Percentiles rank a stretch among this genome's conserved stretches.
Evolutionary conservation across 2,329 filamentous ascomycete genomes (phyloP).

Genomic region (Periconia digitata): DNA sequence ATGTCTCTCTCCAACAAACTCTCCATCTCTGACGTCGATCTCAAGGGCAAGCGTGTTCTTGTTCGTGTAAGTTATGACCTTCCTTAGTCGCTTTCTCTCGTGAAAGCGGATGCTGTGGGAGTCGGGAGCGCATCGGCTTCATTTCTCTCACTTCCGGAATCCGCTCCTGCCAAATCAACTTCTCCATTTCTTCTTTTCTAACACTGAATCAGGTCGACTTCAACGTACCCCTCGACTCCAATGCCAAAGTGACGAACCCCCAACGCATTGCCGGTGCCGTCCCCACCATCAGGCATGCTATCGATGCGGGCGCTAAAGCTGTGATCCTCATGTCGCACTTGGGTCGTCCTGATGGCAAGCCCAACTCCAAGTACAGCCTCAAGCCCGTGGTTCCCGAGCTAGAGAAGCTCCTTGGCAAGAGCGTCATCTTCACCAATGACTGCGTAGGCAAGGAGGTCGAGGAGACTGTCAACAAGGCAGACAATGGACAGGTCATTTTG

Average conservation of each 20-base stretch:
- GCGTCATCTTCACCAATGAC: conserved; percentile 86
- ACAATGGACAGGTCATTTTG: conserved; percentile 79
- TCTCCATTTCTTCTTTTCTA: neutral
- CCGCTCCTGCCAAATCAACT: neutral
- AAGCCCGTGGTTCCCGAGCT: conserved; percentile 89
- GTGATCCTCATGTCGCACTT: conserved; percentile 99
- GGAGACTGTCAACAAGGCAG: conserved; percentile 81
- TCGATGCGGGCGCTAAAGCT: conserved; percentile 86
- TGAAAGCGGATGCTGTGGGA: too few species aligned
- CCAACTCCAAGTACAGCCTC: conserved; percentile 91
- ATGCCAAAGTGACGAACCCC: conserved; percentile 96
- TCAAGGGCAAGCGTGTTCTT: conserved; percentile 97
- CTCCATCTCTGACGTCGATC: conserved; percentile 90
- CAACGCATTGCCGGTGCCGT: conserved; percentile 97
- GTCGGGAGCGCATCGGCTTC: too few species aligned
- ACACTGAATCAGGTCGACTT: conserved; percentile 78
- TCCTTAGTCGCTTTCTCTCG: too few species aligned
- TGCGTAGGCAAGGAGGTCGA: conserved; percentile 89
- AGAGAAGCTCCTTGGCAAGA: conserved; percentile 84
- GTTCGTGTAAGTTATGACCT: conserved; percentile 72
- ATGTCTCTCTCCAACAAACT: conserved; percentile 99
- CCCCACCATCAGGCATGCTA: conserved; percentile 91
- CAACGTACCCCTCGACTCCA: conserved; percentile 93
- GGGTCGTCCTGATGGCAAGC: conserved; percentile 87
- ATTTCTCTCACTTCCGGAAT: too few species aligned